These are phyloP conservation scores for Schizophyllum amplum DNA, from an alignment of 1,284 basidiomycete genomes.

Conservation along the genomic window DNA sequence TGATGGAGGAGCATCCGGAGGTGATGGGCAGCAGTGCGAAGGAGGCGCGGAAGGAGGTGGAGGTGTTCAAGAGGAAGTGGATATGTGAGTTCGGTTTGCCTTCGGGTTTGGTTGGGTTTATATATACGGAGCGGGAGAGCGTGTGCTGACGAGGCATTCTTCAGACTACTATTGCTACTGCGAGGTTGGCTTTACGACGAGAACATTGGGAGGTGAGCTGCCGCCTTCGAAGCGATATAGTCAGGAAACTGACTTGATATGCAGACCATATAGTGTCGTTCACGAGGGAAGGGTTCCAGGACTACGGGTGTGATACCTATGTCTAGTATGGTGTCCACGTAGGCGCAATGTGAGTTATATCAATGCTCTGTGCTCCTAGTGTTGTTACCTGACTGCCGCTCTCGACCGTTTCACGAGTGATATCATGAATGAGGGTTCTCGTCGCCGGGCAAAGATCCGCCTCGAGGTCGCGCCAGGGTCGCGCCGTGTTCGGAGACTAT, in stretches of 20 bases:
- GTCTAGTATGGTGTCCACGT: not conserved
- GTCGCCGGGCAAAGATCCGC: no score
- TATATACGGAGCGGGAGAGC: not conserved
- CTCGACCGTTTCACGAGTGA: no score
- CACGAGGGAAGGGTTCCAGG: constrained; percentile 9
- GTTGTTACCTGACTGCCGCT: no score
- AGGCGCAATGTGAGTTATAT: not conserved
- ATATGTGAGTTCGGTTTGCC: constrained; percentile 9
- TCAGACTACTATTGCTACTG: constrained; percentile 9
- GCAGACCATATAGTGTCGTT: constrained; percentile 11
- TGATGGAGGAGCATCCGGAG: constrained; percentile 55
- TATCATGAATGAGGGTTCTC: no score
- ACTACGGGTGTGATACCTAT: constrained; percentile 6
- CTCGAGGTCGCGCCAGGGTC: no score
- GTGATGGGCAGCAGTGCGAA: constrained; percentile 37
- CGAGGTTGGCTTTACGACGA: constrained; percentile 10
- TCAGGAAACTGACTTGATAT: not conserved
- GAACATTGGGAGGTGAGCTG: constrained; percentile 6
- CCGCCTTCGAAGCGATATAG: not conserved
- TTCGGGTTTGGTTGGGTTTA: not conserved
- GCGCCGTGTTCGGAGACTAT: no score
- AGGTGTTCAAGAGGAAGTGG: constrained; percentile 43
- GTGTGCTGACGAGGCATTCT: constrained; percentile 6
- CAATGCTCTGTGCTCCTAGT: not conserved
- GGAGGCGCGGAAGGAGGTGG: constrained; percentile 48